Conservation (phyloP, 73 alveolate genomes). For the Tetrahymena malaccensis region DNA sequence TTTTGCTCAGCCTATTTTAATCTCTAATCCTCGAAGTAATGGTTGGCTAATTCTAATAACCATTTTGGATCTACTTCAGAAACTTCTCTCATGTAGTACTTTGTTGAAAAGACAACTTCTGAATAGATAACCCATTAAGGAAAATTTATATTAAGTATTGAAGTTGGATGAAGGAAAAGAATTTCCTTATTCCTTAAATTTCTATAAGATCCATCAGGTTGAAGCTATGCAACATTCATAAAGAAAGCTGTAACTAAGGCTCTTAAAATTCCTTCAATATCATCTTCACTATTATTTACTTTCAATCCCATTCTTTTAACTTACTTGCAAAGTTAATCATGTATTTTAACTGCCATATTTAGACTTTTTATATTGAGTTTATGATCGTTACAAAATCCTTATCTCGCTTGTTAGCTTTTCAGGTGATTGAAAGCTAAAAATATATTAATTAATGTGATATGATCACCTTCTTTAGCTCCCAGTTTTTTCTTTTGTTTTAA, state of each 20-base stretch:
- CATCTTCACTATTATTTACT: slow-evolving; percentile 69
- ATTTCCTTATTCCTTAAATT: slow-evolving; percentile 76
- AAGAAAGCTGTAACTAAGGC: slow-evolving; percentile 86
- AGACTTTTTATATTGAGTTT: slow-evolving; percentile 32
- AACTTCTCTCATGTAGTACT: slow-evolving; percentile 65
- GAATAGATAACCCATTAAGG: slow-evolving; percentile 90
- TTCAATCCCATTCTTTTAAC: slow-evolving; percentile 54
- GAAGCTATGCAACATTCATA: slow-evolving; percentile 78
- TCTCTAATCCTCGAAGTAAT: slow-evolving; percentile 65
- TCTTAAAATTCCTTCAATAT: slow-evolving; percentile 83
- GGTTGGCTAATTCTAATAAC: slow-evolving; percentile 88
- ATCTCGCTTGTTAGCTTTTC: slow-evolving; percentile 40
- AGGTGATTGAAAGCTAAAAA: slow-evolving; percentile 53
- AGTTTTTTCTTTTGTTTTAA: slow-evolving; percentile 81
- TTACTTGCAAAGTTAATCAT: slow-evolving; percentile 59
- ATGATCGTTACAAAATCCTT: slow-evolving; percentile 73
- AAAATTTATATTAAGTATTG: slow-evolving; percentile 71
- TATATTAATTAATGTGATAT: slow-evolving; percentile 71
- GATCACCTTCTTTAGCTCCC: slow-evolving; percentile 94
- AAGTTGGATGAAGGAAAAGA: slow-evolving; percentile 82
- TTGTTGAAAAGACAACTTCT: slow-evolving; percentile 77
- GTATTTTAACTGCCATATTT: slow-evolving; percentile 55
- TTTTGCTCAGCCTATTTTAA: slow-evolving; percentile 40
- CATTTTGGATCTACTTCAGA: slow-evolving; percentile 87
- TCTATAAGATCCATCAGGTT: slow-evolving; percentile 81